Evolutionary conservation across 805 yeast genomes (phyloP).

Genomic region (Candida nanaspora): DNA sequence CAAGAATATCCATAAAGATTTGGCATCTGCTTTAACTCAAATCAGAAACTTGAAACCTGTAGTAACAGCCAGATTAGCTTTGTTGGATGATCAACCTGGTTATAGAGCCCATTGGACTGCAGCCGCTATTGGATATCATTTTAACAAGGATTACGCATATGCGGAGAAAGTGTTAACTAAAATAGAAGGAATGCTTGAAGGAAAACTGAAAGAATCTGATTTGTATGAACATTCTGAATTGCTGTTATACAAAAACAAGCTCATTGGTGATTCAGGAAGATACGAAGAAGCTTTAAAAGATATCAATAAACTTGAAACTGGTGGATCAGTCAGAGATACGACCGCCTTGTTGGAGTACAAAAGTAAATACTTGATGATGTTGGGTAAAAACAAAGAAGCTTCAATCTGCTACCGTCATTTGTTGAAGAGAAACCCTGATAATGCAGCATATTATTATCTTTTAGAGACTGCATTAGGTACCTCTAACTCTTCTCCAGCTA

Average conservation of each 20-base stretch:
- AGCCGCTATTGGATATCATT: conserved; percentile 77
- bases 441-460: conserved; percentile 52
- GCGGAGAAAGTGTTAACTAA: conserved; percentile 68
- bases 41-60: conserved; percentile 63
- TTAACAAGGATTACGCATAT: conserved; percentile 56
- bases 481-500: conserved; percentile 33
- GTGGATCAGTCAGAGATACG: conserved; percentile 43
- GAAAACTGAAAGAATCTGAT: conserved; percentile 59
- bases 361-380: conserved; percentile 54
- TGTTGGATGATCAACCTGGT: conserved; percentile 69
- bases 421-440: conserved; percentile 82
- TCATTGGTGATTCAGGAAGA: conserved; percentile 59
- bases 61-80: conserved; percentile 55
- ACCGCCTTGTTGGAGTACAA: conserved; percentile 55
- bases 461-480: conserved; percentile 63
- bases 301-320: conserved; percentile 45
- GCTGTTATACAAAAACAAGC: conserved; percentile 59
- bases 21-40: conserved; percentile 75
- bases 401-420: conserved; percentile 59
- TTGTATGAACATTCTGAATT: conserved; percentile 78
- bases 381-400: conserved; percentile 58
- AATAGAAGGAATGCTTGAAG: conserved; percentile 70
- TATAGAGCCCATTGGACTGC: conserved; percentile 89
- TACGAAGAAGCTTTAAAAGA: conserved; percentile 55
- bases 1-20: conserved; percentile 72